A percentile compares a stretch with the other conserved stretches of the same genome.
These are phyloP conservation scores for Smallanthus sonchifolius DNA, from an alignment of 129 eudicot genomes.

Conservation along the genomic window DNA sequence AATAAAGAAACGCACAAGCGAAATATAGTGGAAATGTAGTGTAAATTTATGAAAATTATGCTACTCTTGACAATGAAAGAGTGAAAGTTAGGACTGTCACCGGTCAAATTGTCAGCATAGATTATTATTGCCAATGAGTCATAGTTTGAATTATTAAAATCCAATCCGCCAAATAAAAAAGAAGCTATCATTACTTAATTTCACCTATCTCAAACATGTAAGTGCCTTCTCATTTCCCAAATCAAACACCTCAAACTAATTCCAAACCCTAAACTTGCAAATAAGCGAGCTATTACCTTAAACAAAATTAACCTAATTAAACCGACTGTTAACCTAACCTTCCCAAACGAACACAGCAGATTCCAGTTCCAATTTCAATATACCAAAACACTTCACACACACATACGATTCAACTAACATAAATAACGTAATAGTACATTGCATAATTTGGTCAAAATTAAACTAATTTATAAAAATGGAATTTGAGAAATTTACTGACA, in stretches of 20 bases:
- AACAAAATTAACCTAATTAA: conserved; percentile 1
- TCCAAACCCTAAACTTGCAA: background rate
- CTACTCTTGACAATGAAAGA: too few relatives aligned
- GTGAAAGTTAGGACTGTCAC: too few relatives aligned
- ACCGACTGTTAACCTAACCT: background rate
- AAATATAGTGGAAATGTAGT: too few relatives aligned
- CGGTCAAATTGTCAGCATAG: too few relatives aligned
- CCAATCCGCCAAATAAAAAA: too few relatives aligned
- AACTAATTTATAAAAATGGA: background rate
- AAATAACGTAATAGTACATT: background rate
- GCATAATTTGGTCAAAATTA: background rate
- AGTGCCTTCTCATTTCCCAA: background rate
- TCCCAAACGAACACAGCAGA: background rate
- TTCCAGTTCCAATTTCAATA: background rate
- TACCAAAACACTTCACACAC: background rate
- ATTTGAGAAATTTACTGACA: background rate
- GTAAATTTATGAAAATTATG: too few relatives aligned
- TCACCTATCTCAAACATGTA: background rate
- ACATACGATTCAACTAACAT: background rate
- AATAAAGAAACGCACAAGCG: too few relatives aligned
- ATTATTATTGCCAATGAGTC: too few relatives aligned
- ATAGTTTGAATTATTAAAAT: too few relatives aligned
- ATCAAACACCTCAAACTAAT: background rate
- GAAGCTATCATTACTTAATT: too few relatives aligned
- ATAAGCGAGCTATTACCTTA: background rate